phyloP scores from a whole-genome alignment of 2,329 filamentous ascomycete species.

The Xenosphaeropsis pyriputrescens region DNA sequence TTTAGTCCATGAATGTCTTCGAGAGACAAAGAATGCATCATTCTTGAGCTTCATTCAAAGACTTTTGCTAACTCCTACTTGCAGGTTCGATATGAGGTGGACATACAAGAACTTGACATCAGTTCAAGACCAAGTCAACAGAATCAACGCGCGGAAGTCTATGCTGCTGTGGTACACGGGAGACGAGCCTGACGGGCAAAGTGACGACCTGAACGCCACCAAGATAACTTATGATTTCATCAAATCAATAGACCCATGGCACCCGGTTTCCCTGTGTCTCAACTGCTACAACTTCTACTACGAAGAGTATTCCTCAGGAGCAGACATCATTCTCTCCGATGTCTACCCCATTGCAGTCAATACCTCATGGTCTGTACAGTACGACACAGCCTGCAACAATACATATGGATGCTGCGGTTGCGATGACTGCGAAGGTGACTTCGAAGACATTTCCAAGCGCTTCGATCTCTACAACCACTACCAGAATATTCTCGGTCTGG shows the following conservation, averaged over 20 bases:
- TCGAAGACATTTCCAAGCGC: slow-evolving; percentile 25
- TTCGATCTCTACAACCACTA: slow-evolving; percentile 22
- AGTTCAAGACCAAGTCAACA: no score
- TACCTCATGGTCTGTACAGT: slow-evolving; percentile 23
- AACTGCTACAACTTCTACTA: slow-evolving; percentile 35
- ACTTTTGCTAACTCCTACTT: no score
- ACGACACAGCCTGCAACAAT: slow-evolving; percentile 26
- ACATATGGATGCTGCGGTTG: slow-evolving; percentile 35
- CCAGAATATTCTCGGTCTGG: slow-evolving; percentile 18
- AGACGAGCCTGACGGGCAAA: no score
- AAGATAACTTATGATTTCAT: slow-evolving; percentile 23
- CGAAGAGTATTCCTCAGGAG: slow-evolving; percentile 25
- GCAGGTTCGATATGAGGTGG: no score
- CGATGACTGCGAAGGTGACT: slow-evolving; percentile 26
- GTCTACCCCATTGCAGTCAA: slow-evolving; percentile 29
- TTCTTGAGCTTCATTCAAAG: no score
- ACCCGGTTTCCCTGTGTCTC: slow-evolving; percentile 28
- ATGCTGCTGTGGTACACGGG: no score
- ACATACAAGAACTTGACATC: no score
- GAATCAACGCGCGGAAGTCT: no score
- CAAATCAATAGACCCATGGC: slow-evolving; percentile 28
- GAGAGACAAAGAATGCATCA: no score
- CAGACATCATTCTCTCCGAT: slow-evolving; percentile 31
- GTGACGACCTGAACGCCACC: slow-evolving; percentile 26
- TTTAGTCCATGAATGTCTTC: no score